These are phyloP conservation scores for Oryza glaberrima DNA, from an alignment of 176 grass and related monocot genomes.

Conservation along the genomic window DNA sequence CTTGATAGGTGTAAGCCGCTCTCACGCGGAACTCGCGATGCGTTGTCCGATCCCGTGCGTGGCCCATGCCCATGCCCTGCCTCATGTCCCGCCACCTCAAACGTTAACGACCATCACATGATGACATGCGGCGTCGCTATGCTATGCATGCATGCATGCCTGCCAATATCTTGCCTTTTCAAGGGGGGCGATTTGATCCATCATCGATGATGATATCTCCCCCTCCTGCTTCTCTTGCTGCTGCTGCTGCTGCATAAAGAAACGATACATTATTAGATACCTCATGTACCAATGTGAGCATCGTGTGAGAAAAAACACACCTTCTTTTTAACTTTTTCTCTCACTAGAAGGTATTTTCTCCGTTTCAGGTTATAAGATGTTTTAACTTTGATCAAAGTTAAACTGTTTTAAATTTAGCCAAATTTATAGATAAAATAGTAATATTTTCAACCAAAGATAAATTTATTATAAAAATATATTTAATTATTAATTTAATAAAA, in stretches of 20 bases:
- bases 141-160: too few species aligned
- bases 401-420: too few species aligned
- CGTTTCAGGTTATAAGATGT: too few species aligned
- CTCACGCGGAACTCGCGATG: slow-evolving; percentile 29
- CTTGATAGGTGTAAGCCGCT: slow-evolving; percentile 33
- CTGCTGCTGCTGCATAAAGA: neutral
- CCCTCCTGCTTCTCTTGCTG: neutral
- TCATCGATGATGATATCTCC: neutral
- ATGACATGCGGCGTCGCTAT: neutral
- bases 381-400: too few species aligned
- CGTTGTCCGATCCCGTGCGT: slow-evolving; percentile 1
- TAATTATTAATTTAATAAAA: too few species aligned
- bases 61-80: slow-evolving; percentile 23
- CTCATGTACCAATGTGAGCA: neutral
- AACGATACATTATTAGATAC: neutral
- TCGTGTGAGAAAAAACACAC: neutral
- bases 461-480: too few species aligned
- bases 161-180: neutral
- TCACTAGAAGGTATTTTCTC: too few species aligned
- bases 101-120: slow-evolving; percentile 19
- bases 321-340: neutral
- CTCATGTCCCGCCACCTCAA: slow-evolving; percentile 21
- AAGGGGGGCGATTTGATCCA: neutral
- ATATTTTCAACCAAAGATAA: too few species aligned
- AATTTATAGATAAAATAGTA: too few species aligned